These are phyloP conservation scores for Colletotrichum euphorbiae DNA, from an alignment of 2,329 filamentous ascomycete genomes.

Conservation along the genomic window DNA sequence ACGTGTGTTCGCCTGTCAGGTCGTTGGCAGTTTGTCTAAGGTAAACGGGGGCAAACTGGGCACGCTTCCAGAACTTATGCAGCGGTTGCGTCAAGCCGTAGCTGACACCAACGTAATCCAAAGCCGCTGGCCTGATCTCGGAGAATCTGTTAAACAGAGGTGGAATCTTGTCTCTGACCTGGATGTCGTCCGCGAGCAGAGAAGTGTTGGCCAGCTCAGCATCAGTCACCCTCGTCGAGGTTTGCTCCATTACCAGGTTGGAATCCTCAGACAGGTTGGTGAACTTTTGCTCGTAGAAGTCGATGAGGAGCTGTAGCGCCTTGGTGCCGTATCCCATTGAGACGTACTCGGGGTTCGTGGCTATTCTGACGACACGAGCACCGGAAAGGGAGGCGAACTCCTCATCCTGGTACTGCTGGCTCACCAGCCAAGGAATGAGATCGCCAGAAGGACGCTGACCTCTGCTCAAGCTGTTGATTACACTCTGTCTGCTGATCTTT, in stretches of 20 bases:
- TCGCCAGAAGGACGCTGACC: conserved; percentile 92
- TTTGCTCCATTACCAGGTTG: conserved; percentile 63
- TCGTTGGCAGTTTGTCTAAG: conserved; percentile 96
- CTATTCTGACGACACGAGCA: conserved; percentile 91
- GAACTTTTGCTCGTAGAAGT: conserved; percentile 97
- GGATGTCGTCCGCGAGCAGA: conserved; percentile 87
- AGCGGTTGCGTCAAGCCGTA: conserved; percentile 89
- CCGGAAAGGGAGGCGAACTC: conserved; percentile 95
- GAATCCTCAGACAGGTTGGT: conserved; percentile 82
- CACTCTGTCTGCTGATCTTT: conserved; percentile 92
- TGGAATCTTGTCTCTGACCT: conserved; percentile 92
- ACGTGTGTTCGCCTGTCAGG: conserved; percentile 95
- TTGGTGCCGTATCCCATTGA: conserved; percentile 94
- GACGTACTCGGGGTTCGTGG: conserved; percentile 93
- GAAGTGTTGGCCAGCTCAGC: conserved; percentile 80
- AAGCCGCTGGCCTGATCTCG: conserved; percentile 80
- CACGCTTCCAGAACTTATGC: conserved; percentile 97
- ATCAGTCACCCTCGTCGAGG: conserved; percentile 84
- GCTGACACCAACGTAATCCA: conserved; percentile 96
- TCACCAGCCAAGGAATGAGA: conserved; percentile 96
- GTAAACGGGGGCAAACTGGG: conserved; percentile 88
- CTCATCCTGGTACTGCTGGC: conserved; percentile 97
- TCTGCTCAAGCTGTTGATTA: conserved; percentile 88
- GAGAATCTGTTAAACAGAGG: conserved; percentile 90
- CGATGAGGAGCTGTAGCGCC: conserved; percentile 85